A percentile compares a stretch with the other conserved stretches of the same genome.
These are phyloP conservation scores for Aethionema arabicum DNA, from an alignment of 345 rosid species.

Conservation along the genomic window DNA sequence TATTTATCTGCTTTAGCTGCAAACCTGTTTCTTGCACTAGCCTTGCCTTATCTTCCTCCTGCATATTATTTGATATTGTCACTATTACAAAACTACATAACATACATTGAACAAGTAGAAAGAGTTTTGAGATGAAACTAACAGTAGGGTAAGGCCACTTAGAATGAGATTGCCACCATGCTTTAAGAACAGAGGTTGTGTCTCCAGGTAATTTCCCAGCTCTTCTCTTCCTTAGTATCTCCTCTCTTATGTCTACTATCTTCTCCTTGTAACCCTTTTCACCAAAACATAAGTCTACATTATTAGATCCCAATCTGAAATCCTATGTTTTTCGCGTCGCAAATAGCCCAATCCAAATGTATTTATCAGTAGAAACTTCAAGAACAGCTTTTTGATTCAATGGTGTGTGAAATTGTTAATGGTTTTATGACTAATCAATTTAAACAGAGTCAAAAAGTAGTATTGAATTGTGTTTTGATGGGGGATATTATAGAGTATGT, in stretches of 20 bases:
- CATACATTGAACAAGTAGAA: neutral
- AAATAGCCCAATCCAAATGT: neutral
- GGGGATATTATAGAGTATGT: slow-evolving; percentile 1
- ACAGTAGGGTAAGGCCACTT: slow-evolving; percentile 99
- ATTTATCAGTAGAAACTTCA: neutral
- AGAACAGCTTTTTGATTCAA: too few relatives aligned
- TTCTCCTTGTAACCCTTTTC: slow-evolving; percentile 94
- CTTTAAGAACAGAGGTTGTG: slow-evolving; percentile 83
- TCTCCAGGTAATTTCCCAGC: slow-evolving; percentile 99
- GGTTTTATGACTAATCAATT: too few relatives aligned
- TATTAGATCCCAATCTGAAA: slow-evolving; percentile 15
- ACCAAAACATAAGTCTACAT: slow-evolving; percentile 19
- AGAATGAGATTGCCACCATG: slow-evolving; percentile 97
- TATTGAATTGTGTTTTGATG: neutral
- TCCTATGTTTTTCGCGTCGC: neutral
- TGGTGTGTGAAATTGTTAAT: too few relatives aligned
- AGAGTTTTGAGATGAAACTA: slow-evolving; percentile 27
- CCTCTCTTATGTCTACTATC: slow-evolving; percentile 90
- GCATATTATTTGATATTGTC: slow-evolving; percentile 15
- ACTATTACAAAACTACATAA: neutral
- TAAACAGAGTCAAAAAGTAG: too few relatives aligned
- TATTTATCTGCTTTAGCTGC: slow-evolving; percentile 95
- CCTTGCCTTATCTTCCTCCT: slow-evolving; percentile 99
- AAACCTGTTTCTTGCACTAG: slow-evolving; percentile 96
- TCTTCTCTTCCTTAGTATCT: slow-evolving; percentile 93